Conservation (phyloP, 352 stramenopile species). For the Pythium monospermum region DNA sequence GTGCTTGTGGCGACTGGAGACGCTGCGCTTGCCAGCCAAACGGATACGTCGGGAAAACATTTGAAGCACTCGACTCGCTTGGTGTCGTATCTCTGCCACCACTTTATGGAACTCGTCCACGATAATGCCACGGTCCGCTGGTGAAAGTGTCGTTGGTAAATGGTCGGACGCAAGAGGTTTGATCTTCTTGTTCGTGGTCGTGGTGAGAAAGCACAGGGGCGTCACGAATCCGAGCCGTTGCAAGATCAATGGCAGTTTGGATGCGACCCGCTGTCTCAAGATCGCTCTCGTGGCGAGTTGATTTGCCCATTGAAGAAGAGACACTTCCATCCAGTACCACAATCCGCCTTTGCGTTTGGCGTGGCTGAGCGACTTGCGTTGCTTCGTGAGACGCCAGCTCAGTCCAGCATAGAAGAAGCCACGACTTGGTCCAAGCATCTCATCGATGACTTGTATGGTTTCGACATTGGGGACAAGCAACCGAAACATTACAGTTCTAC, state of each 20-base stretch:
- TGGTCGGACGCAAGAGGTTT: neutral
- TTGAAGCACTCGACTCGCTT: neutral
- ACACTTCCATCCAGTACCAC: slow-evolving; percentile 13
- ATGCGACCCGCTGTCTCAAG: neutral
- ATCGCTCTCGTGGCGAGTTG: neutral
- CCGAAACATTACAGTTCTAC: slow-evolving; percentile 3
- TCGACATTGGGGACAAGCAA: slow-evolving; percentile 13
- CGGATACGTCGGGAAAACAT: slow-evolving; percentile 6
- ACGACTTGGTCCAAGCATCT: slow-evolving; percentile 4
- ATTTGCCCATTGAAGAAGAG: neutral
- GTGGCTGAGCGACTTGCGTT: neutral
- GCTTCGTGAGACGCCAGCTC: slow-evolving; percentile 2
- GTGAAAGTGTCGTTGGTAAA: neutral
- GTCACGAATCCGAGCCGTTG: neutral
- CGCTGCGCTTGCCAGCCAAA: too few relatives aligned
- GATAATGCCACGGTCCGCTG: neutral
- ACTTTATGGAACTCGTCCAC: slow-evolving; percentile 2
- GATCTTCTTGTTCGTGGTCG: neutral
- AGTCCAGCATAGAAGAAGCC: slow-evolving; percentile 11
- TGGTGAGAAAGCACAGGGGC: neutral
- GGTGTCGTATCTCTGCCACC: neutral
- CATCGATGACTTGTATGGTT: slow-evolving; percentile 4
- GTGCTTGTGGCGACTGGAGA: too few relatives aligned
- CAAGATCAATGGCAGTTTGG: neutral
- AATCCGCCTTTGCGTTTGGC: slow-evolving; percentile 1